Evolutionary conservation across 1,284 basidiomycete genomes (phyloP), one percentile per base, ranked within the genome.

Genomic region (Malassezia arunalokei): DNA sequence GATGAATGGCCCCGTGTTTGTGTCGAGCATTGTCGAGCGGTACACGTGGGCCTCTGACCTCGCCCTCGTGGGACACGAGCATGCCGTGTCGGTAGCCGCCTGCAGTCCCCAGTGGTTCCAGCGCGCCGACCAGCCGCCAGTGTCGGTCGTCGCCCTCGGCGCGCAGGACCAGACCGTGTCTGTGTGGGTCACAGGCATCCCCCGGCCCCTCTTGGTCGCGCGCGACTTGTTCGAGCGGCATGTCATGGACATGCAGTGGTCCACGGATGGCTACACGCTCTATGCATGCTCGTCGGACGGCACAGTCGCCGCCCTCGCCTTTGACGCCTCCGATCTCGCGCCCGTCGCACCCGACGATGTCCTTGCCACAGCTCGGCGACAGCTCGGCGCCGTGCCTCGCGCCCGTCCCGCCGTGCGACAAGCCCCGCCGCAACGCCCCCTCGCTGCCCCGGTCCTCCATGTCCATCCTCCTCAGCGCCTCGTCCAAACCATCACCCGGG

Each of bases 231-330:
- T 98, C 63, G 88, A 92, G 55, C 77, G 90, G 49, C 87, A 91
- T 65, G 86, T 96, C 43, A 85, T 95, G 79, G 94, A 98, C 72
- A 78, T 98, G 4, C 87, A 84, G 65, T 99, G 94, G 92, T 56
- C 48, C 15, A 24, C 59, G 69, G 91, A 98, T 67, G 92, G 94
- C 6, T 78, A 87, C 40, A 85, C 85, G 2, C 79, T 98, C 0
- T 98, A 94, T 65, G 89, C 89, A 0, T 91, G 87, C 54, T 95
- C 91, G 0, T 91, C 89, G 0, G 94, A 98, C 66, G 92, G 94
- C 0, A 89, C 88, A 0, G 82, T 96, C 47, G 87, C 83, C 3
- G 87, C 84, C 2, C 86, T 95, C 73, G 78, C 80, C 56, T 94
- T 96, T 67, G 83, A 85, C 37, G 67, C 79, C 0, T 78, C 80